Base-by-base conservation (phyloP, 169 alveolate species). In the Plasmodium adleri region DNA sequence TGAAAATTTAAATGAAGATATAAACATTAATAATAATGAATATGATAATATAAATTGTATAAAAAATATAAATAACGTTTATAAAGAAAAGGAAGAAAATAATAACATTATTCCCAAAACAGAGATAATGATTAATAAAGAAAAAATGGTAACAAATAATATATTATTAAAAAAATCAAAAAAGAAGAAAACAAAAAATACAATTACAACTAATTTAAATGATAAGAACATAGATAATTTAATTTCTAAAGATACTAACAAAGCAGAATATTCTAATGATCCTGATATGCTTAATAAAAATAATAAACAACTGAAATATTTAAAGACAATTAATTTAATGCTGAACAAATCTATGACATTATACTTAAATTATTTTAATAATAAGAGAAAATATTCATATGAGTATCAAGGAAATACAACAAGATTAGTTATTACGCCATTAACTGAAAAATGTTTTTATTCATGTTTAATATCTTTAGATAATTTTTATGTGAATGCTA, bases 341-440 rank as follows among this genome's bases (percentile, higher is more conserved):
- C 62, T 83, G 8, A 83, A 83, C 8, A 83, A 83, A 70, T 83
- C 91, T 39, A 94, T 94, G 72, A 91, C 91, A 15, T 96, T 98
- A 68, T 94, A 91, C 50, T 96, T 97, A 32, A 96, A 97, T 76
- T 98, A 98, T 93, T 97, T 99, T 59, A 97, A 97, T 94, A 97
- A 99, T 80, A 74, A 93, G 56, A 96, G 95, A 72, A 98, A 98
- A 3, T 98, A 98, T 88, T 99, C 99, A 64, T 97, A 97, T 93
- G 99, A 98, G 94, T 98, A 98, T 93, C 97, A 97, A 94, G 99
- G 99, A 26, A 98, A 97, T 90, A 97, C 97, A 90, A 99, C 98
- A 32, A 94, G 99, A 63, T 92, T 98, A 72, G 99, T 98, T 67
- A 97, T 98, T 26, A 98, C 99, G 22, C 99, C 99, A 1, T 96